phyloP scores from a whole-genome alignment of 2,329 filamentous ascomycete species.

The Pseudocercospora pini-densiflorae region DNA sequence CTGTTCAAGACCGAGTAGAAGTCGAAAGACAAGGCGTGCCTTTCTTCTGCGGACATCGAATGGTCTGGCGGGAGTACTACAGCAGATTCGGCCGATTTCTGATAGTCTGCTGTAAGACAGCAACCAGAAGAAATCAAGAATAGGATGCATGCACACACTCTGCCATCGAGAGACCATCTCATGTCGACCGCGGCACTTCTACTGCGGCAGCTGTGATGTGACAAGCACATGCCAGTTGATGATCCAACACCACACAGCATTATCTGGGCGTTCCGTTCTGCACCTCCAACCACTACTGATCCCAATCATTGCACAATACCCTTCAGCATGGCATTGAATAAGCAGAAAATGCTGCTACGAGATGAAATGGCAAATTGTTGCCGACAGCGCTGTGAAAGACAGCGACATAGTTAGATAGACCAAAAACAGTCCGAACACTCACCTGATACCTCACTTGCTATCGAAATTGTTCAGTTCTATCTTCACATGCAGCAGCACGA shows the following conservation, averaged over 20 bases:
- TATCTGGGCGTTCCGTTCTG: conserved; percentile 36
- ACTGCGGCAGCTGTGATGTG: not conserved
- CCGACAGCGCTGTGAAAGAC: conserved; percentile 17
- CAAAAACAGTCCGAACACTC: conserved; percentile 10
- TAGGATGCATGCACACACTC: not conserved
- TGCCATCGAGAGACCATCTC: not conserved
- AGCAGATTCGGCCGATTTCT: not conserved
- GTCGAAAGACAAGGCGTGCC: not conserved
- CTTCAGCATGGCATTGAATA: conserved; percentile 25
- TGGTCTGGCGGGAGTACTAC: not conserved
- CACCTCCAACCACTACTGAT: conserved; percentile 21
- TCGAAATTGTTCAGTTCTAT: not conserved
- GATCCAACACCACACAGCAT: conserved; percentile 23
- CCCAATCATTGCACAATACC: conserved; percentile 30
- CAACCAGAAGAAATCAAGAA: not conserved
- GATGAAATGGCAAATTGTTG: conserved; percentile 13
- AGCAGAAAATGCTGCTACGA: conserved; percentile 20
- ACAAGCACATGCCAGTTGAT: conserved; percentile 1
- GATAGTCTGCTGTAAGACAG: not conserved
- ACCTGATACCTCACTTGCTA: not conserved
- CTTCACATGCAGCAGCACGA: not conserved
- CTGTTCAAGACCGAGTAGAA: conserved; percentile 62
- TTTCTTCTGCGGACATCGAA: not conserved
- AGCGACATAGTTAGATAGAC: conserved; percentile 30
- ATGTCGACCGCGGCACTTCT: not conserved